Conservation (phyloP, 768 basidiomycete species). For the Lactarius tabidus region DNA sequence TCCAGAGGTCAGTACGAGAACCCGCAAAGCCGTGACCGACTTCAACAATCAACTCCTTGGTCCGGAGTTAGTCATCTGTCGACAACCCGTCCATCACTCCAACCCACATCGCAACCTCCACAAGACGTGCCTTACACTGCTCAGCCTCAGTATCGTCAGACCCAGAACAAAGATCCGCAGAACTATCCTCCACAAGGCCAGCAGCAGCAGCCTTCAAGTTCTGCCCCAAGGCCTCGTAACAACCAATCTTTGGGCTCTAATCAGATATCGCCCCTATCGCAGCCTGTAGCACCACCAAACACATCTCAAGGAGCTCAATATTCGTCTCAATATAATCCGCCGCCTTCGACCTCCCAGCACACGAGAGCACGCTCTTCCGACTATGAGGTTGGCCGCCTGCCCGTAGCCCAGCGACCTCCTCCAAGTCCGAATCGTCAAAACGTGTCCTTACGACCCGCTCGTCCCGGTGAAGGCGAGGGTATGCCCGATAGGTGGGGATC, state of each 20-base stretch:
- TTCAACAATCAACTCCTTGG: not conserved
- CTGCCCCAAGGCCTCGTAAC: not conserved
- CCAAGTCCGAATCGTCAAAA: not conserved
- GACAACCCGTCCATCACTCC: not conserved
- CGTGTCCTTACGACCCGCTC: not conserved
- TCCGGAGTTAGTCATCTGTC: not conserved
- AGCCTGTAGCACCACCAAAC: not conserved
- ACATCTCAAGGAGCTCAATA: not conserved
- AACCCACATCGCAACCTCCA: not conserved
- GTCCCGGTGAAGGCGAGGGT: not conserved
- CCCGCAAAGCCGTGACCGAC: not conserved
- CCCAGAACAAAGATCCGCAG: not conserved
- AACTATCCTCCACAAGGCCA: not conserved
- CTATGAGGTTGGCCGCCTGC: not conserved
- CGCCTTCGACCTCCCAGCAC: not conserved
- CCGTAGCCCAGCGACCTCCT: not conserved
- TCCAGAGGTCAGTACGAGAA: not conserved
- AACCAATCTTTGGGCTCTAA: not conserved
- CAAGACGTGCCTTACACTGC: not conserved
- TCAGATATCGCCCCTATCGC: not conserved
- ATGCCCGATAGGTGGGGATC: conserved; percentile 1
- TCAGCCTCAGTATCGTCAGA: not conserved
- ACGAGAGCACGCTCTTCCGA: not conserved
- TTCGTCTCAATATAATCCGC: not conserved
- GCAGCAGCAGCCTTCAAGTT: not conserved